Base-by-base conservation (phyloP, 2,329 filamentous ascomycete species). In the Cercospora sp. region DNA sequence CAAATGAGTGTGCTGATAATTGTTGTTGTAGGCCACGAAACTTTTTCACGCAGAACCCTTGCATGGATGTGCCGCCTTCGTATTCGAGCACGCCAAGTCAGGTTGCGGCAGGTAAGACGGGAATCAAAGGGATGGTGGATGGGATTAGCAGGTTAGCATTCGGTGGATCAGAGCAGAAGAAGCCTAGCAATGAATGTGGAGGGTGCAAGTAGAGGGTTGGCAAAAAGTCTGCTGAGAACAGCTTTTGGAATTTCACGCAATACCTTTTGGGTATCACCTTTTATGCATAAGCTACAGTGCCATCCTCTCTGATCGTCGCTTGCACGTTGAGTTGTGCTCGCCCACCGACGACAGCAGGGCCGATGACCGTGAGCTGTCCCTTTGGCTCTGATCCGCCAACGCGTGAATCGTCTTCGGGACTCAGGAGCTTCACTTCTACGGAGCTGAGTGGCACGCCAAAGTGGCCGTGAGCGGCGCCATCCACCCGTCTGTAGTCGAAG, bases 381-480 rank as follows among this genome's bases (percentile, higher is more conserved):
- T 79, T 79, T 3, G 77, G 76, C 34, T 78, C 75, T 9, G 88
- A 84, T 71, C 92, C 89, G 0, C 86, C 89, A 2, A 89, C 90
- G 79, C 87, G 89, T 70, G 87, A 81, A 37, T 81, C 80, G 18
- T 68, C 66, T n/a, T 49, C 62, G 37, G 61, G 45, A 32, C 65
- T 71, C 18, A 72, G 43, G 5, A 77, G 53, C 75, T 91, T 86
- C 45, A 97, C 79, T 81, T 98, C 94, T 1, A 94, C 86, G 73
- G 89, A 90, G 71, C 90, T 92, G 49, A 95, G 77, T 2, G 94
- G 94, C 9, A 90, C 85, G 3, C 95, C 95, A 76, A 98, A 97
- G 79, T 97, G 93, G 67, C 80, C 83, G 57, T 82, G 81, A 55
- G 80, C 80, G 12, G 72, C 70, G 18, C 80, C 79, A 40, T 80